phyloP scores from a whole-genome alignment of 2,329 filamentous ascomycete species.

The Pezicula rhizophila region DNA sequence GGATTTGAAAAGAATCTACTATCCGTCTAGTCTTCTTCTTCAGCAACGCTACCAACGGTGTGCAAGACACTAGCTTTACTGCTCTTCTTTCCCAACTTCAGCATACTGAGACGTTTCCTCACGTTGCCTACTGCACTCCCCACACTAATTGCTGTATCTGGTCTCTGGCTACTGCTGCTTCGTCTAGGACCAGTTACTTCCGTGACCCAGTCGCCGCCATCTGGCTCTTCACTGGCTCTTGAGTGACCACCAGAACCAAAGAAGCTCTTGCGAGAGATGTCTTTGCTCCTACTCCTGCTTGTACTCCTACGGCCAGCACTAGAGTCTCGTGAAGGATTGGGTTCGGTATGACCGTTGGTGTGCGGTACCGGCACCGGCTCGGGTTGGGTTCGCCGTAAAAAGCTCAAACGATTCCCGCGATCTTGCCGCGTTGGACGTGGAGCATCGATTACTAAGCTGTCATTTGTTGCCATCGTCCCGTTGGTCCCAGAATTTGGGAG shows the following conservation, averaged over 20 bases:
- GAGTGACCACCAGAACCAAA: background rate
- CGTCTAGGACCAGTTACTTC: slow-evolving; percentile 5
- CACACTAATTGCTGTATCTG: slow-evolving; percentile 11
- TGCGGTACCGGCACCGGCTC: background rate
- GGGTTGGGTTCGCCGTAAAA: background rate
- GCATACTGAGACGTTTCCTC: slow-evolving; percentile 24
- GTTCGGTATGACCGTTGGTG: background rate
- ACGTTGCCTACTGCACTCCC: slow-evolving; percentile 26
- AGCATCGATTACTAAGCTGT: slow-evolving; percentile 9
- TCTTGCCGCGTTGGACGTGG: slow-evolving; percentile 10
- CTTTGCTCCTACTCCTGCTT: background rate
- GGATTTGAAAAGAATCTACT: too few species aligned
- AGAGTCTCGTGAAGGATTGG: background rate
- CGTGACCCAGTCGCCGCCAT: slow-evolving; percentile 1
- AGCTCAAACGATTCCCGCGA: slow-evolving; percentile 9
- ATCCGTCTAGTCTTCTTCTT: slow-evolving; percentile 15
- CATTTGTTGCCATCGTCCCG: slow-evolving; percentile 3
- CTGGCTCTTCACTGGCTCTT: background rate
- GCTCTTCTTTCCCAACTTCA: slow-evolving; percentile 29
- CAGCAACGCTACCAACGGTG: slow-evolving; percentile 17
- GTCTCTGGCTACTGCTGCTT: slow-evolving; percentile 13
- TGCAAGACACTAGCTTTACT: slow-evolving; percentile 26
- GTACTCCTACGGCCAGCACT: background rate
- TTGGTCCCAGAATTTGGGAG: slow-evolving; percentile 12
- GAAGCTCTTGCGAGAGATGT: background rate